Percentiles rank a stretch among this genome's conserved stretches.
Evolutionary conservation across 805 yeast genomes (phyloP).

Genomic region (Teunomyces gatunensis): DNA sequence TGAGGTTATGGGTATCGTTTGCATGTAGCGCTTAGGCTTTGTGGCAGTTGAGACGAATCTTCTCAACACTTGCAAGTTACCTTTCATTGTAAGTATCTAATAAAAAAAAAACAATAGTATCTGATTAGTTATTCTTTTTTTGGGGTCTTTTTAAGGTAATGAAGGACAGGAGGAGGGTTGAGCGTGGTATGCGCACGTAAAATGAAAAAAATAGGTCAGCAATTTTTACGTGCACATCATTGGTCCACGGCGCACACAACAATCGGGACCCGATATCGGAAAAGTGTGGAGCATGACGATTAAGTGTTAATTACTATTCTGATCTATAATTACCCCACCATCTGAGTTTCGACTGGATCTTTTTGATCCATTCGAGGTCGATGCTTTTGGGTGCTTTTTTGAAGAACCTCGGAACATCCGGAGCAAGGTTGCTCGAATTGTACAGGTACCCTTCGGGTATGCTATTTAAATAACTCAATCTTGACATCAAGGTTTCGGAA

Average conservation of each 20-base stretch:
- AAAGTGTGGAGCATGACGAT: neutral
- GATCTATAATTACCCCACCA: slow-evolving; percentile 6
- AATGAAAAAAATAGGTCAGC: slow-evolving; percentile 4
- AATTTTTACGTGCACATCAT: slow-evolving; percentile 1
- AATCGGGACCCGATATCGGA: slow-evolving; percentile 7
- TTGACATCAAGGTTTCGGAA: slow-evolving; percentile 18
- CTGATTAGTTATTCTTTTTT: too few relatives aligned
- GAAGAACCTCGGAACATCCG: slow-evolving; percentile 1
- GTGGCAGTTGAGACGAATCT: slow-evolving; percentile 21
- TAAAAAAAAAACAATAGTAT: neutral
- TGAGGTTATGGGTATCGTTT: slow-evolving; percentile 29
- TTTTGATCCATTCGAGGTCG: slow-evolving; percentile 13
- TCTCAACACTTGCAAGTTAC: slow-evolving; percentile 2
- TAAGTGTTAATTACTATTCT: neutral
- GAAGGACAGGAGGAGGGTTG: too few relatives aligned
- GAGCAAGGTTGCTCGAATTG: neutral
- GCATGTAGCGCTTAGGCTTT: slow-evolving; percentile 31
- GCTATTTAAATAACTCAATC: slow-evolving; percentile 18
- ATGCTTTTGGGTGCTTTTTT: slow-evolving; percentile 5
- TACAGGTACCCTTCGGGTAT: slow-evolving; percentile 13
- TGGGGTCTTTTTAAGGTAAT: neutral
- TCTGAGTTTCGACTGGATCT: slow-evolving; percentile 9
- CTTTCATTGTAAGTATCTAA: neutral
- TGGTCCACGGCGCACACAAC: slow-evolving; percentile 7
- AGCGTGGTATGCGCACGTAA: neutral